Evolutionary conservation across 1,139 yeast species (phyloP), one percentile per base, ranked within the genome.

Genomic region (Saccharomyces pastorianus): DNA sequence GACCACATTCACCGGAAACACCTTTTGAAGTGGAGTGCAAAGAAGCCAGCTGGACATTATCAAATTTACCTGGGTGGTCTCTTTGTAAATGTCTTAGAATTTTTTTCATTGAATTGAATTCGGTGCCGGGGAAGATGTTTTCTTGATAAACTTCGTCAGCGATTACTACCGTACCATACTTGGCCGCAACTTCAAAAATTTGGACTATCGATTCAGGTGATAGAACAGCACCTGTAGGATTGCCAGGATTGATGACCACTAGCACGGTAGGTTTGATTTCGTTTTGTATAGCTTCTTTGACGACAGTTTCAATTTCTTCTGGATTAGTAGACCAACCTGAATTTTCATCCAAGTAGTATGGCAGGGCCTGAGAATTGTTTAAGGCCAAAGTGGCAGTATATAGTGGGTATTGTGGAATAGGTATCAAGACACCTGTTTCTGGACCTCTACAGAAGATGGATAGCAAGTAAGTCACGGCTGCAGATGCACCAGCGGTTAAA

Each of bases 121-220:
- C 73, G n/a, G 59, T 57, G 25, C 88, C 87, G 49, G 78, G 76
- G 72, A 86, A 90, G 17, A 93, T 79, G 67, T 93, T 93, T 64
- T 88, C 95, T 72, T 93, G 99, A 74, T 93, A 93, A 34, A 93
- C 99, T 73, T 93, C 99, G 74, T 95, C 99, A n/a, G 99, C 97
- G 63, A 93, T 86, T 51, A 93, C 78, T 3, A 89, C 93, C 26
- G 93, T 71, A 48, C 96, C 91, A 65, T 88, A 74, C 66, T 85
- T 84, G 27, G 96, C 95, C 47, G 96, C 95, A 56, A 91, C 78
- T 50, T 79, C 78, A 55, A 93, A 76, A 57, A 95, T 79, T 48
- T 83, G 85, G 47, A 76, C 80, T 63, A 93, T 88, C 61, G 85
- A 84, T 9, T 79, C 79, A 53, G 76, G 77, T 3, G 80, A 70